Conservation (phyloP, 345 rosid species). For the Eucalyptus marginata region DNA sequence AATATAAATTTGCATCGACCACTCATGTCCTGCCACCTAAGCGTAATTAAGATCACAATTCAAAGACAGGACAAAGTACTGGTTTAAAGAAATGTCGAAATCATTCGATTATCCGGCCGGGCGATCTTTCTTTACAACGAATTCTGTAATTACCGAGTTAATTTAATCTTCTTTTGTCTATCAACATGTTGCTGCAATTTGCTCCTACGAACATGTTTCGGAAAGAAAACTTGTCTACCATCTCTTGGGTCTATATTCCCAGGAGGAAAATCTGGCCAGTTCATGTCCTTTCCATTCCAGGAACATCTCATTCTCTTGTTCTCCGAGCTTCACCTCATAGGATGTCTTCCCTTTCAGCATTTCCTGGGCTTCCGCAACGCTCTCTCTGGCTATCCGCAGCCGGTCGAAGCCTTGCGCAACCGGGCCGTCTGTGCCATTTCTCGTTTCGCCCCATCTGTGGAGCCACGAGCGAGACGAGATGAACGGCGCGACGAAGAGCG, state of each 20-base stretch:
- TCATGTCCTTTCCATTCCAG: conserved; percentile 29
- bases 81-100: background rate
- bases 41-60: background rate
- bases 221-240: background rate
- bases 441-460: conserved; percentile 20
- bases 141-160: background rate
- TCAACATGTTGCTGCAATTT: background rate
- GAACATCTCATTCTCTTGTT: conserved; percentile 15
- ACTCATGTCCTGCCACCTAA: background rate
- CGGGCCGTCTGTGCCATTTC: background rate
- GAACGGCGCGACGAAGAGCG: conserved; percentile 25
- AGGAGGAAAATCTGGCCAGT: conserved; percentile 19
- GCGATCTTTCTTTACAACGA: background rate
- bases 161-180: background rate
- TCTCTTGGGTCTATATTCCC: conserved; percentile 10
- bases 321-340: conserved; percentile 30
- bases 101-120: background rate
- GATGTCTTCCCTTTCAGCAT: conserved; percentile 9
- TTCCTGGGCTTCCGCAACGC: conserved; percentile 25
- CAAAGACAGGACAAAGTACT: background rate
- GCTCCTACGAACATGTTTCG: background rate
- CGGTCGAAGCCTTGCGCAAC: background rate
- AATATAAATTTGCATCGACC: background rate
- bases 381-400: conserved; percentile 5
- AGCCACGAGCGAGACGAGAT: conserved; percentile 19